A percentile compares a stretch with the other conserved stretches of the same genome.
phyloP scores from a whole-genome alignment of 352 stramenopile genomes.

The Aphanomyces invadans region DNA sequence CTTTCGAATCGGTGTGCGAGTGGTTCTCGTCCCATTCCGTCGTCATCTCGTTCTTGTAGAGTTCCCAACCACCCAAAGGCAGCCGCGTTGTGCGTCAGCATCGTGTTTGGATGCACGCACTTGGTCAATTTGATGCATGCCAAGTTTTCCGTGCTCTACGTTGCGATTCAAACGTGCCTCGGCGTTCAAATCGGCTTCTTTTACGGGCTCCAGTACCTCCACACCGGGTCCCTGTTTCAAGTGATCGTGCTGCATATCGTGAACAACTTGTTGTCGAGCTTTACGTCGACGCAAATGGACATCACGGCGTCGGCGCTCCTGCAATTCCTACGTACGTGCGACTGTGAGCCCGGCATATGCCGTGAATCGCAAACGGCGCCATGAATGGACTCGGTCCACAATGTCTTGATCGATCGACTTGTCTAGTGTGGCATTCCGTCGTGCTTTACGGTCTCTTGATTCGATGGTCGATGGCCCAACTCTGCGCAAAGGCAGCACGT shows the following conservation, averaged over 20 bases:
- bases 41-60: background rate
- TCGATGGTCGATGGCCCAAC: background rate
- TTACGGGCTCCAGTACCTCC: slow-evolving; percentile 8
- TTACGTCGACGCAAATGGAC: slow-evolving; percentile 20
- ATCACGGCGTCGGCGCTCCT: background rate
- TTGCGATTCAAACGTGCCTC: slow-evolving; percentile 5
- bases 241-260: slow-evolving; percentile 17
- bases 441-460: background rate
- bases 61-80: background rate
- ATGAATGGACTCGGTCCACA: background rate
- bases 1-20: slow-evolving; percentile 10
- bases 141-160: slow-evolving; percentile 14
- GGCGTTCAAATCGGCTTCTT: slow-evolving; percentile 21
- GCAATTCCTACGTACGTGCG: background rate
- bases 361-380: background rate
- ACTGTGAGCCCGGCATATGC: no score
- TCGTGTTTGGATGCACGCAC: slow-evolving; percentile 23
- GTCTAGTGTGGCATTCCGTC: background rate
- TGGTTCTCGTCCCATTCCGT: background rate
- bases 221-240: background rate
- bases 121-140: slow-evolving; percentile 16
- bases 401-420: no score
- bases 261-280: slow-evolving; percentile 24
- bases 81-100: background rate
- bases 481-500: no score